Conservation (phyloP, 176 grass and related monocot species). For the Tuctoria greenei region DNA sequence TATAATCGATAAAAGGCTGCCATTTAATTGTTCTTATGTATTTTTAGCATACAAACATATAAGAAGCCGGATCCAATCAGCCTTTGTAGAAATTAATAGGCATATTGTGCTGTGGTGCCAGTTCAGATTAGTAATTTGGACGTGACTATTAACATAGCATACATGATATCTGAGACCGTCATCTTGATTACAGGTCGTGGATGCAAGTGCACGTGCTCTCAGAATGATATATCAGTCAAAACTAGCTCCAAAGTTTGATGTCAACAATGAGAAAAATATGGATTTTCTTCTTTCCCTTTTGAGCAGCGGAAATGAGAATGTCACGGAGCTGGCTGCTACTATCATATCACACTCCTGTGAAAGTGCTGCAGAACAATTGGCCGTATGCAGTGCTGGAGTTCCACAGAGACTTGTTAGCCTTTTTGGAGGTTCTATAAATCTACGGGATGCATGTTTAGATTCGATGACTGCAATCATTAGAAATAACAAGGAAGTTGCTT, state of each 20-base stretch:
- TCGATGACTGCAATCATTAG: conserved; percentile 72
- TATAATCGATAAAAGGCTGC: neutral
- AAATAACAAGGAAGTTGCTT: conserved; percentile 75
- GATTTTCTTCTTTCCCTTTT: conserved; percentile 90
- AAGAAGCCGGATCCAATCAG: conserved; percentile 13
- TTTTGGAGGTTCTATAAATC: conserved; percentile 83
- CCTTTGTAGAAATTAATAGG: neutral
- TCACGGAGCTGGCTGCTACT: conserved; percentile 87
- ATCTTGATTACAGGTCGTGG: conserved; percentile 65
- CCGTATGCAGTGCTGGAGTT: conserved; percentile 74
- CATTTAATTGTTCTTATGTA: conserved; percentile 7
- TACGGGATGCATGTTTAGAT: conserved; percentile 82
- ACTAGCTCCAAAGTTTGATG: conserved; percentile 78
- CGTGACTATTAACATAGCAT: conserved; percentile 10
- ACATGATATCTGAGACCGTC: conserved; percentile 18
- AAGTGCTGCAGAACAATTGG: conserved; percentile 65
- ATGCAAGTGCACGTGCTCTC: conserved; percentile 92
- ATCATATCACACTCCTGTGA: conserved; percentile 89
- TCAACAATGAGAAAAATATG: conserved; percentile 79
- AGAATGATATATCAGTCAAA: conserved; percentile 98
- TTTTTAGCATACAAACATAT: neutral
- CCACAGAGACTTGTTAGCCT: conserved; percentile 69
- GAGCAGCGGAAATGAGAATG: conserved; percentile 84
- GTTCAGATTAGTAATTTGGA: neutral
- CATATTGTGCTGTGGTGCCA: conserved; percentile 6